These are phyloP conservation scores for Talaromyces sp. DNA, from an alignment of 2,329 filamentous ascomycete genomes.

Conservation along the genomic window DNA sequence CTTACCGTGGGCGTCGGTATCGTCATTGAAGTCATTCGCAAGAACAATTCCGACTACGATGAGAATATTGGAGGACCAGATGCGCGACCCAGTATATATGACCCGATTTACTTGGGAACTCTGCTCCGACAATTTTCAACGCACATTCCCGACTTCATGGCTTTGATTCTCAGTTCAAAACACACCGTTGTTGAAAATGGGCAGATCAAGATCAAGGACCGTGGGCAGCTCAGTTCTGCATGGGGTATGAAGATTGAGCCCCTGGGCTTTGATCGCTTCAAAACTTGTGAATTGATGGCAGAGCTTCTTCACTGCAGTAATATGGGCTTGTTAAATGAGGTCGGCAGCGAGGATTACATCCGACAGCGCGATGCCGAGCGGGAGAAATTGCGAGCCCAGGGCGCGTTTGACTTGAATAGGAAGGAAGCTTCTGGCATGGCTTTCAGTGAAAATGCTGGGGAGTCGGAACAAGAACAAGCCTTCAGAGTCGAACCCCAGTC, in stretches of 20 bases:
- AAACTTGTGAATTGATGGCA: slow-evolving; percentile 98
- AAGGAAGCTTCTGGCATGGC: slow-evolving; percentile 56
- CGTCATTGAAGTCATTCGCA: slow-evolving; percentile 95
- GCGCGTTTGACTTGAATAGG: slow-evolving; percentile 57
- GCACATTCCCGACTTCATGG: slow-evolving; percentile 92
- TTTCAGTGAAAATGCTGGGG: slow-evolving; percentile 46
- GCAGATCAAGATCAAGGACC: slow-evolving; percentile 60
- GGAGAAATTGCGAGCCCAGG: slow-evolving; percentile 72
- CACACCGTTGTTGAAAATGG: slow-evolving; percentile 57
- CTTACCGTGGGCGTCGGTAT: slow-evolving; percentile 95
- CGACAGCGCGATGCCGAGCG: slow-evolving; percentile 75
- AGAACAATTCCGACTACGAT: slow-evolving; percentile 99
- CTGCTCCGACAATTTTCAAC: slow-evolving; percentile 84
- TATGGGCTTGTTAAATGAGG: slow-evolving; percentile 92
- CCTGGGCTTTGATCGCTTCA: slow-evolving; percentile 94
- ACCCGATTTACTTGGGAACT: slow-evolving; percentile 93
- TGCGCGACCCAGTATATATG: slow-evolving; percentile 73
- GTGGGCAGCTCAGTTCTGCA: slow-evolving; percentile 74
- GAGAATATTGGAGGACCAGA: slow-evolving; percentile 81
- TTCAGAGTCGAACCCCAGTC: slow-evolving; percentile 42
- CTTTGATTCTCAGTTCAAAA: slow-evolving; percentile 72
- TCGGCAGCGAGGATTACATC: slow-evolving; percentile 84
- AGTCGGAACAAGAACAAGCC: slow-evolving; percentile 42
- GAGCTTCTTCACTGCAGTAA: slow-evolving; percentile 97
- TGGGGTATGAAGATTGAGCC: slow-evolving; percentile 91